Evolutionary conservation across 495 filamentous ascomycete genomes (phyloP).

Genomic region (Cercophora newfieldiana): DNA sequence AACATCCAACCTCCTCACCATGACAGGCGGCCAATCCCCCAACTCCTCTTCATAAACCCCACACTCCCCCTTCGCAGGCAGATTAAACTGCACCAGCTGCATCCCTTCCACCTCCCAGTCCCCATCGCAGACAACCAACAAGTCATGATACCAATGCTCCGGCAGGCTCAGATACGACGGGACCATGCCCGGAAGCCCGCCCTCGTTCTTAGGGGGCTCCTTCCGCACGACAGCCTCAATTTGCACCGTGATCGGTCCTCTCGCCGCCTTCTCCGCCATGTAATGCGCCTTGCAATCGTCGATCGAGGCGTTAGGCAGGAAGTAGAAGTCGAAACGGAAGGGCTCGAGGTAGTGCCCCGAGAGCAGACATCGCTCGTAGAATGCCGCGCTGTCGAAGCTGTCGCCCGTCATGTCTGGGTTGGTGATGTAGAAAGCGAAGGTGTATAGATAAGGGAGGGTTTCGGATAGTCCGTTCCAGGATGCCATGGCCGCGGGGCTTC

Average conservation of each 20-base stretch:
- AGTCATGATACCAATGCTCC: neutral
- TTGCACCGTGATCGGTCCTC: neutral
- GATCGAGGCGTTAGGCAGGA: neutral
- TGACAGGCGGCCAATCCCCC: neutral
- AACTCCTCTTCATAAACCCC: neutral
- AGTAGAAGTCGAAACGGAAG: neutral
- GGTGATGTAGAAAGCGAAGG: conserved; percentile 3
- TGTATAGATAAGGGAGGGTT: neutral
- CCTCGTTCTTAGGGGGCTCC: neutral
- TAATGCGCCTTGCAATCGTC: neutral
- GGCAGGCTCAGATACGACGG: neutral
- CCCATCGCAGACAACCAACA: neutral
- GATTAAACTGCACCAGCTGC: neutral
- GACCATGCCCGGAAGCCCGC: neutral
- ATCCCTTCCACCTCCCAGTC: neutral
- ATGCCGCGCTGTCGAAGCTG: neutral
- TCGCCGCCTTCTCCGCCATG: neutral
- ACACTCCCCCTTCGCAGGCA: neutral
- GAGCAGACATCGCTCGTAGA: neutral
- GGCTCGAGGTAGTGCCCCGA: neutral
- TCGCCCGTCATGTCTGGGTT: neutral
- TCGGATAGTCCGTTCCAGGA: neutral
- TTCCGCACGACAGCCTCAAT: neutral
- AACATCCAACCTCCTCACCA: neutral
- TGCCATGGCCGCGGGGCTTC: neutral